phyloP scores from a whole-genome alignment of 208 protist genomes.

The Trypanosoma scelopori region DNA sequence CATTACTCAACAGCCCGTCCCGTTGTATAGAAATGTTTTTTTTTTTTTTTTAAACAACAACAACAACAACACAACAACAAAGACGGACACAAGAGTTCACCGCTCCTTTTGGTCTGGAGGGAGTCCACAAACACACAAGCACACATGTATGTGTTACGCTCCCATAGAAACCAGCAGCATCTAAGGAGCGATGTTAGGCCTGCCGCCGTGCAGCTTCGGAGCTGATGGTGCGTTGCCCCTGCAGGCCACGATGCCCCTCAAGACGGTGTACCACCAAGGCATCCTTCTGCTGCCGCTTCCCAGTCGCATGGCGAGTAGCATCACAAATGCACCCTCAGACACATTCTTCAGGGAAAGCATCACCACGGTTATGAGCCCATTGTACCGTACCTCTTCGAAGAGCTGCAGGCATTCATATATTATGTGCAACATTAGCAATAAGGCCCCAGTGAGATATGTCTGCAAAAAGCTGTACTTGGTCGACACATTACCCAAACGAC shows the following conservation, averaged over 20 bases:
- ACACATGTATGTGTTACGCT: no score
- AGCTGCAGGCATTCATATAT: slow-evolving; percentile 14
- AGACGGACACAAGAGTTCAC: no score
- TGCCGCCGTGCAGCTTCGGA: no score
- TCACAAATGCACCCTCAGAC: slow-evolving; percentile 8
- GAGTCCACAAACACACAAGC: no score
- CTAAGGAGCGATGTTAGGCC: no score
- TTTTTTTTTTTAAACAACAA: no score
- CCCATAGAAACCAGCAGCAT: no score
- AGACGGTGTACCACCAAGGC: slow-evolving; percentile 12
- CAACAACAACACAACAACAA: no score
- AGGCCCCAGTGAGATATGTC: slow-evolving; percentile 4
- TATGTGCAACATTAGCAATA: slow-evolving; percentile 3
- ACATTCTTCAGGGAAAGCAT: slow-evolving; percentile 15
- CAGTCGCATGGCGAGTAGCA: slow-evolving; percentile 12
- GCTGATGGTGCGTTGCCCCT: no score
- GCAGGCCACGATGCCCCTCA: background rate
- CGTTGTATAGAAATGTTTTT: no score
- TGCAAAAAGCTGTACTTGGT: slow-evolving; percentile 22
- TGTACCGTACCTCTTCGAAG: slow-evolving; percentile 28
- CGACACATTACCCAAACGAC: slow-evolving; percentile 17
- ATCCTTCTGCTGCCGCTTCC: slow-evolving; percentile 7
- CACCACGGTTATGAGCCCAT: slow-evolving; percentile 13
- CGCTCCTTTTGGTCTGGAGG: no score
- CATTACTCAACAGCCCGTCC: no score